These are phyloP conservation scores for Candida anglica DNA, from an alignment of 805 yeast species.

Conservation along the genomic window DNA sequence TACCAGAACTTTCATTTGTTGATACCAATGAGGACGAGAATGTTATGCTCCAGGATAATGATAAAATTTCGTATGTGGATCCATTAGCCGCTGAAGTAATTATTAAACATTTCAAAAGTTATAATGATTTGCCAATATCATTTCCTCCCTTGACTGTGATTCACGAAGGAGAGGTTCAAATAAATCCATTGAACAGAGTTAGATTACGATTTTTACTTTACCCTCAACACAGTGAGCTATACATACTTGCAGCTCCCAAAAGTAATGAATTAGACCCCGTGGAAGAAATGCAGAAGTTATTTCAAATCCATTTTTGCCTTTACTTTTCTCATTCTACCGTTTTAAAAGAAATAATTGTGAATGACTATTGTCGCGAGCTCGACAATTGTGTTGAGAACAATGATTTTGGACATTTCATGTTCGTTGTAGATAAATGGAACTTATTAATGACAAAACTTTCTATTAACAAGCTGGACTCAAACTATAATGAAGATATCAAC, in stretches of 20 bases:
- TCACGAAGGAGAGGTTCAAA: conserved; percentile 7
- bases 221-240: conserved; percentile 49
- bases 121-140: conserved; percentile 29
- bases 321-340: conserved; percentile 35
- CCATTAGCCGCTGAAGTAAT: conserved; percentile 28
- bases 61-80: conserved; percentile 22
- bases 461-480: conserved; percentile 17
- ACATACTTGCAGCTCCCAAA: conserved; percentile 46
- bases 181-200: conserved; percentile 26
- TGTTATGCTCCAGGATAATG: no score
- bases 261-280: conserved; percentile 59
- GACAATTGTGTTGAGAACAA: conserved; percentile 27
- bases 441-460: conserved; percentile 32
- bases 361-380: conserved; percentile 30
- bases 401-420: conserved; percentile 32
- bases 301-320: conserved; percentile 37
- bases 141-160: conserved; percentile 30
- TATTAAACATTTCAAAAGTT: conserved; percentile 21
- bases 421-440: conserved; percentile 39
- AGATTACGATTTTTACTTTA: conserved; percentile 31
- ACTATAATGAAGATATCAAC: conserved; percentile 18
- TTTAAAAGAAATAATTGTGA: conserved; percentile 24
- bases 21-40: no score
- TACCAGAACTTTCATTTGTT: conserved; percentile 17
- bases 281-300: conserved; percentile 51